A percentile compares a stretch with the other conserved stretches of the same genome.
These are phyloP conservation scores for Penicillium brevicompactum DNA, from an alignment of 2,329 filamentous ascomycete genomes.

Conservation along the genomic window DNA sequence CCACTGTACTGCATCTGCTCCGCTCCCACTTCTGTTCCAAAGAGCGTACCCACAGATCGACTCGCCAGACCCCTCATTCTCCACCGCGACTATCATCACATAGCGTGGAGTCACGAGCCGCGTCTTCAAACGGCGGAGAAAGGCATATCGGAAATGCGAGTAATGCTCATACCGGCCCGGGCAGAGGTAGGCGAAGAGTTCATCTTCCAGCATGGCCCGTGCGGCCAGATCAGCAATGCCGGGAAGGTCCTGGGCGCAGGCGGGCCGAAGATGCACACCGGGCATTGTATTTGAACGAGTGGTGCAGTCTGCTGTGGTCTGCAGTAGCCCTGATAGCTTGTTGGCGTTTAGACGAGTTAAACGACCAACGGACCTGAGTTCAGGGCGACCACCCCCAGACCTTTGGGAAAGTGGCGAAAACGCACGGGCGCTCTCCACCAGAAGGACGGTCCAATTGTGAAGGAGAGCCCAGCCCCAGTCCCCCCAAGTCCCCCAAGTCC, in stretches of 20 bases:
- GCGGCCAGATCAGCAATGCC: slow-evolving; percentile 15
- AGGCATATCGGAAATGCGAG: slow-evolving; percentile 13
- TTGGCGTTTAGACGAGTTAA: neutral
- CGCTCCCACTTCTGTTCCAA: slow-evolving; percentile 7
- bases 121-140: slow-evolving; percentile 9
- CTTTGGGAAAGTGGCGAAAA: neutral
- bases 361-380: neutral
- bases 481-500: neutral
- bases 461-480: neutral
- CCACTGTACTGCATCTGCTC: neutral
- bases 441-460: neutral
- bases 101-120: slow-evolving; percentile 4
- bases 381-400: neutral
- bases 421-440: slow-evolving; percentile 1
- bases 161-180: slow-evolving; percentile 8
- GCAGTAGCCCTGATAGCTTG: neutral
- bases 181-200: slow-evolving; percentile 15
- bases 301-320: neutral
- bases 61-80: neutral
- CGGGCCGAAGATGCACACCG: slow-evolving; percentile 5
- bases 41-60: slow-evolving; percentile 12
- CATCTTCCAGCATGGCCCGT: slow-evolving; percentile 17
- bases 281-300: neutral
- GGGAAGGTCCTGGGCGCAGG: slow-evolving; percentile 10
- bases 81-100: slow-evolving; percentile 13